Evolutionary conservation across 306 rosid genomes (phyloP), one percentile per base, ranked within the genome.

Genomic region (Vigna angularis): DNA sequence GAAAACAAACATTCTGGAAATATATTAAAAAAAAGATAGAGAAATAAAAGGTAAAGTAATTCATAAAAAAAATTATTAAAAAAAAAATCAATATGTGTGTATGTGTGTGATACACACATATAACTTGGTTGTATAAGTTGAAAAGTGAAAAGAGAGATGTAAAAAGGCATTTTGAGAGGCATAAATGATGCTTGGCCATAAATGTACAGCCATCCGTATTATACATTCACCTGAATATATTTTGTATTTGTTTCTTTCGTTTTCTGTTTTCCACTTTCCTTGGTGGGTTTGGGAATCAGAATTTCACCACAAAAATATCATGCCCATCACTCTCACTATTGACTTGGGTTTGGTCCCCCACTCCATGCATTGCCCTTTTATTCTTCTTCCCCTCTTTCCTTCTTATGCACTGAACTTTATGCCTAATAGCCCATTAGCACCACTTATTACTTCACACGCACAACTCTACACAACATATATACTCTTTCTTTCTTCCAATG

Each of bases 301-400:
- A 82, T 78, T 55, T 72, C 75, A 52, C 80, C 74, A 57, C 3
- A 76, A 70, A 66, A 47, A 81, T 58, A 36, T 58, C 74, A 62
- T 89, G 85, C 88, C 84, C 64, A 83, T 89, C 89, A 52, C 82
- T 69, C 87, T 87, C 90, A 49, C 16, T 42, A 47, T 78, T 84
- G 83, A 86, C 90, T 84, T 86, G 87, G 51, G 9, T 79, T 83
- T 83, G 90, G 93, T 83, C 82, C 96, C 90, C 73, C 57, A 45
- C 73, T 67, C 0, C 18, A 7, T 36, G 8, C 38, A 48, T 42
- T 61, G 0, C 56, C 59, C 78, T 14, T 71, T 56, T 76, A 87
- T 85, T 85, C 91, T 85, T 85, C 91, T 72, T 80, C 77, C 64
- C 68, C 56, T 77, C 48, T 52, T 62, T 48, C 32, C 55, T 66